Conservation (phyloP, 257 asterid genomes). For the Nicotiana benthamiana region DNA sequence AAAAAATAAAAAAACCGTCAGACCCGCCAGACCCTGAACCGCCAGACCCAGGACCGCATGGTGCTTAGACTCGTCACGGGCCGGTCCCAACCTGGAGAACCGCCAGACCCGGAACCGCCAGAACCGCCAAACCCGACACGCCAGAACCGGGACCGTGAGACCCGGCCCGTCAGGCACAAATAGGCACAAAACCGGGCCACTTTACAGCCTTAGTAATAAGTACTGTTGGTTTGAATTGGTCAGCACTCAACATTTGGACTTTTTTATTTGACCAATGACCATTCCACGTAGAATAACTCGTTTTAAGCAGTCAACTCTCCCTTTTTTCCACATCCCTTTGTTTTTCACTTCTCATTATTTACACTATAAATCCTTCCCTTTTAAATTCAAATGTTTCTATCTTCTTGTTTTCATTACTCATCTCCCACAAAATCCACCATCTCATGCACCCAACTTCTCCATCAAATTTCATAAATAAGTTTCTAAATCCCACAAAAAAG, state of each 20-base stretch:
- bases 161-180: too few species aligned
- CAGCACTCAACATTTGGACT: slow-evolving; percentile 25
- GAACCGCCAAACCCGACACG: too few species aligned
- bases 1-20: too few species aligned
- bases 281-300: slow-evolving; percentile 47
- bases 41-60: too few species aligned
- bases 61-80: too few species aligned
- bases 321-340: slow-evolving; percentile 34
- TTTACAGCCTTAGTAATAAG: too few species aligned
- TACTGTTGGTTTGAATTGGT: slow-evolving; percentile 32
- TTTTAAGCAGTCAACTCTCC: slow-evolving; percentile 56
- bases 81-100: too few species aligned
- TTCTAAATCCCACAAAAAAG: neutral
- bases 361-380: slow-evolving; percentile 10
- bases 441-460: neutral
- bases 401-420: slow-evolving; percentile 12
- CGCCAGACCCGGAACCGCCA: too few species aligned
- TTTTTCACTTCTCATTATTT: neutral
- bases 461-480: neutral
- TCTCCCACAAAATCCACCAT: neutral
- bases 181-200: too few species aligned
- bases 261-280: slow-evolving; percentile 34
- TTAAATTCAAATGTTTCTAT: slow-evolving; percentile 28
- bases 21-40: too few species aligned
- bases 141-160: too few species aligned